Percentiles rank a stretch among this genome's conserved stretches.
These are phyloP conservation scores for Fraxinus greggii DNA, from an alignment of 305 asterid genomes.

Conservation along the genomic window DNA sequence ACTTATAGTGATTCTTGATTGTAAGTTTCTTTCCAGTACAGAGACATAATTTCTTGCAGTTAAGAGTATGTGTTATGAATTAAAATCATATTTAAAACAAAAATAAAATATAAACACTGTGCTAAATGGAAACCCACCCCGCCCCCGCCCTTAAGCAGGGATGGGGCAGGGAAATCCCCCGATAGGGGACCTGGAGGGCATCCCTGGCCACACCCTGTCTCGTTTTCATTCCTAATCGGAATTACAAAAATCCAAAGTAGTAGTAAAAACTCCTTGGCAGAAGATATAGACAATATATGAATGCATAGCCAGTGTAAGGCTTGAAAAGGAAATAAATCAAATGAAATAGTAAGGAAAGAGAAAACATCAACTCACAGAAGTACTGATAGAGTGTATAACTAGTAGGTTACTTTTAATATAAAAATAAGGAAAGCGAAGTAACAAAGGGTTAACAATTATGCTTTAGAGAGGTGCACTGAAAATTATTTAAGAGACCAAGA, in stretches of 20 bases:
- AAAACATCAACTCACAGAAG: not conserved
- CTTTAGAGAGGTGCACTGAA: not conserved
- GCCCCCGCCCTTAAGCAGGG: too few relatives aligned
- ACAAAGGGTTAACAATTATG: not conserved
- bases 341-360: not conserved
- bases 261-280: not conserved
- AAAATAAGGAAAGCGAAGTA: not conserved
- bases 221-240: too few relatives aligned
- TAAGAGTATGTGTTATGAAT: not conserved
- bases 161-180: too few relatives aligned
- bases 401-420: not conserved
- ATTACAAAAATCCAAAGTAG: not conserved
- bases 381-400: not conserved
- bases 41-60: not conserved
- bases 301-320: not conserved
- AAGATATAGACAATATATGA: not conserved
- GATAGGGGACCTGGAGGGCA: too few relatives aligned
- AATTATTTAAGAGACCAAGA: not conserved
- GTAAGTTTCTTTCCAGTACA: not conserved
- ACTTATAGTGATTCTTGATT: not conserved
- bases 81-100: too few relatives aligned
- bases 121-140: too few relatives aligned
- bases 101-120: too few relatives aligned
- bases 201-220: too few relatives aligned
- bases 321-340: not conserved